Base-by-base conservation (phyloP, 2,329 filamentous ascomycete species). In the Lachnellula arida region DNA sequence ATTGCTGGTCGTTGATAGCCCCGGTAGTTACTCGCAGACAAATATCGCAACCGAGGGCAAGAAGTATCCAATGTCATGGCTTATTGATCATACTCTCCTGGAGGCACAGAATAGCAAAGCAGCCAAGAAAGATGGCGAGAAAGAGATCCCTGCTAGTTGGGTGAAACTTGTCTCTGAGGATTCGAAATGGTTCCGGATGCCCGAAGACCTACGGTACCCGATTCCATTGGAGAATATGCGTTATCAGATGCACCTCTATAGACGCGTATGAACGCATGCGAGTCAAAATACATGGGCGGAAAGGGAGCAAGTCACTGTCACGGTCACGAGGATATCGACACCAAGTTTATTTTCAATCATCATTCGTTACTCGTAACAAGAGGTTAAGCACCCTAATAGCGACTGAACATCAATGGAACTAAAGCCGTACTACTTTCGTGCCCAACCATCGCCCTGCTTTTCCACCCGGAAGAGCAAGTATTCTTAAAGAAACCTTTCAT, bases 211-310 rank as follows among this genome's bases (percentile, higher is more conserved):
- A 62, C 76, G 78, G 42, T 97, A 97, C 73, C 88, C 91, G 7
- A 91, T 97, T 65, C 81, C 85, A 51, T 74, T 97, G 68, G 93
- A 97, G 75, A 90, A 97, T 69, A 96, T 97, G 92, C 84, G 92
- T 47, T 96, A 93, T 72, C 93, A 97, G 72, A 78, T 96, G 65
- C 91, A 97, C 75, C 69, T 97, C 15, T 97, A 96, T 68, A 72
- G 74, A 54, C 73, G 75, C 59, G 49, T 75, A 44, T 67, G 56
- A 65, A 32, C 22, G n/a, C 32, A 15, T 40, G 15, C 2, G 12
- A 12, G 32, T 17, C 32, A 43, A n/a, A 14, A 28, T 35, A 25
- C 22, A 23, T 37, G 42, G 19, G 37, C n/a, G 37, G 15, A 12
- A 40, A 2, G 11, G 8, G 37, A 40, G 42, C 42, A 11, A 44